Base-by-base conservation (phyloP, 1,284 basidiomycete species). In the Ganoderma boninense region DNA sequence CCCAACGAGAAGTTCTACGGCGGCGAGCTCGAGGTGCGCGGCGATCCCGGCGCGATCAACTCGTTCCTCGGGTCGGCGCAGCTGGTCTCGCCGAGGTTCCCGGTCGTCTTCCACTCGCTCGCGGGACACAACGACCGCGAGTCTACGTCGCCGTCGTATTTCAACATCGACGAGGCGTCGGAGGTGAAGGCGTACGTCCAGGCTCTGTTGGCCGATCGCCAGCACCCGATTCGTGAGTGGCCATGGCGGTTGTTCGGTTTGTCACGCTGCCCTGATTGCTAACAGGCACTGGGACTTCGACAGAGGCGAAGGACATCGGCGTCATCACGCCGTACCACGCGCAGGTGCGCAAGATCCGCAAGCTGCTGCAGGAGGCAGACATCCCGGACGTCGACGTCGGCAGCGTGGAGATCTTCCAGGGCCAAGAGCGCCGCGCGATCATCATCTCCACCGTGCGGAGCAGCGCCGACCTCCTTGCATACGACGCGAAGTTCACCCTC, bases 391-490 rank as follows among this genome's bases (percentile, higher is more conserved):
- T 89, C 32, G 87, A 85, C 71, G 86, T 90, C 57, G 88, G 87
- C 5, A 87, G 86, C 38, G 89, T 90, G 0, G 89, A 90, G 72
- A 87, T 89, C 65, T 90, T 89, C 77, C 89, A 90, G 77, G 89
- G 89, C 38, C 87, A 82, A 84, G 86, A 87, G 73, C 83, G 86
- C 18, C 75, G 77, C 42, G 79, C 82, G 10, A 83, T 84, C 66
- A 86, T 87, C 64, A 78, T 87, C 11, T 86, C 86, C 1, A 86
- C 84, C 11, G 85, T 86, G 2, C 79, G 86, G 35, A 86, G 84
- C 72, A 85, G 79, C 65, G 63, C 71, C 6, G 79, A 83, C 13
- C 77, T 79, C 35, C 78, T 85, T 46, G 75, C 79, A 57, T 82
- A 82, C 70, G 85, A 86, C 69, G 74, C 85, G 5, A 79, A 79